Base-by-base conservation (phyloP, 2,329 filamentous ascomycete species). In the Akanthomyces lecanii region DNA sequence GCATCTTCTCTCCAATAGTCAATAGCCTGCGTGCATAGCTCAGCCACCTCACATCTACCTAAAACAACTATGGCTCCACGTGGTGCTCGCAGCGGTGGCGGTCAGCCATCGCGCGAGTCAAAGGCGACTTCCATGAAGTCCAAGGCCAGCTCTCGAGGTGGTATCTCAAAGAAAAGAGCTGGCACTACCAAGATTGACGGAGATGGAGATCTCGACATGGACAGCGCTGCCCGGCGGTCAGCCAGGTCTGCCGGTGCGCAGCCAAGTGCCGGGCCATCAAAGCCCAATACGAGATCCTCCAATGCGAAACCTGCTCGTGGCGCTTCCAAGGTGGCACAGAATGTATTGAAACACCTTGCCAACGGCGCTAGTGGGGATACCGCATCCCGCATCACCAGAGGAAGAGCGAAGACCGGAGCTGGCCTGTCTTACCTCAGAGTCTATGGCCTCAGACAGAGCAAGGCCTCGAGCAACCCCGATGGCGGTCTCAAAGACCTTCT, bases 401-500 rank as follows among this genome's bases (percentile, higher is more conserved):
- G n/a, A 71, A 66, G 61, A 53, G 38, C 61, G 68, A 70, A 48
- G 67, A 65, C 14, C 66, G 65, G 30, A 67, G 67, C 69, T 36
- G 67, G 67, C 30, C 61, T 77, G 44, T 68, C 67, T 5, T 75
- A 72, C 64, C 67, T 86, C 45, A 79, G 77, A 63, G 77, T 93
- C 25, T 78, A 79, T 66, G 89, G 89, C 30, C 80, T 91, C 70
- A 86, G 83, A 70, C 76, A 84, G 51, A 92, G 89, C 77, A 91
- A 88, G 73, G 89, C 88, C 8, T 81, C 84, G 12, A 79, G 72
- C 33, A 90, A 91, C 67, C 72, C 82, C 36, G 89, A 89, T 62
- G 87, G 89, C 55, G 89, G 89, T 23, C 71, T 89, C 30, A 81
- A 82, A 64, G 83, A 85, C 64, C 79, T 92, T 36, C 74, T 92